Base-by-base conservation (phyloP, 1,139 yeast species). In the Kodamaea derodonti region DNA sequence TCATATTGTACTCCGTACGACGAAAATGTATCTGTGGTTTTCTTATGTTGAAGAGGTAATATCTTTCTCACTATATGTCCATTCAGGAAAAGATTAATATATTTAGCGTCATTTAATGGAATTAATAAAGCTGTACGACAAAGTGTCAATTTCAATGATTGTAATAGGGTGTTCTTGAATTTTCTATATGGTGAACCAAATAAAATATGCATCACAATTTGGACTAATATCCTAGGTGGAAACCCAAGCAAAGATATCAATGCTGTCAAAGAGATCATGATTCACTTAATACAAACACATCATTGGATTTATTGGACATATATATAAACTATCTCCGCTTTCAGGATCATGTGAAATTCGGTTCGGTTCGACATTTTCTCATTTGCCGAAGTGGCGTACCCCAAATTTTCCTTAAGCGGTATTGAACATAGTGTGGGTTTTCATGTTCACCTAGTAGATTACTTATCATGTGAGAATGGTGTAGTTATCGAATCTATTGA, bases 1-100 rank as follows among this genome's bases (percentile, higher is more conserved):
- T 62, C 68, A 39, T 49, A 67, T 22, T 42, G 43, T 29, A 56
- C 52, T 9, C 74, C 74, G 37, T 55, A 68, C 8, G 56, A 54
- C 4, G 63, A 60, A 16, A 49, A 32, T 6, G 29, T 24, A 3
- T 23, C 33, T 14, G 47, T 43, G 20, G 42, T 37, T 12, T 29
- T 22, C 15, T 24, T 17, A 28, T 31, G 34, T 16, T 27, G 27
- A 4, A 31, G 11, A 3, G 42, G 38, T 10, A 44, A 12, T 8
- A 44, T 35, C 18, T 14, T 31, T 10, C 33, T 33, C 13, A 47
- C 28, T 34, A 47, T 32, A 5, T 25, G 17, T 3, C 28, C 23
- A 14, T 36, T 38, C 16, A 22, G 20, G 17, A 35, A 7, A 24
- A 35, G 12, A 13, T 39, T 41, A 28, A 38, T 24, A 22, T 33